These are phyloP conservation scores for Centaurea solstitialis DNA, from an alignment of 129 eudicot species.

Conservation along the genomic window DNA sequence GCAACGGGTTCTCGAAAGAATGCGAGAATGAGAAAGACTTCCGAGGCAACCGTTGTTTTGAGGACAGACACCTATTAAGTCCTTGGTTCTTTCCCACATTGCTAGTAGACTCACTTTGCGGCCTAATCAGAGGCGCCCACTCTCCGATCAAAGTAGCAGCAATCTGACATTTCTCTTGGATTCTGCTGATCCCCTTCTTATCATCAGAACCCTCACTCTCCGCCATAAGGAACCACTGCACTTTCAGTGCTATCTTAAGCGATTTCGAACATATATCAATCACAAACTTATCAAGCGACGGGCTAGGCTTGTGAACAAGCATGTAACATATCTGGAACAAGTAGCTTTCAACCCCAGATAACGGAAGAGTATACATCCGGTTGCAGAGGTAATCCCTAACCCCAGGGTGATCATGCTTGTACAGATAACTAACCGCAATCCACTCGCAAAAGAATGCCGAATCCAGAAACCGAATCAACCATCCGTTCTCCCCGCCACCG, in stretches of 20 bases:
- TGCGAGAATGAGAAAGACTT: conserved; percentile 61
- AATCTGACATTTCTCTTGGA: conserved; percentile 96
- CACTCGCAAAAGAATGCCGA: conserved; percentile 98
- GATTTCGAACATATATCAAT: conserved; percentile 87
- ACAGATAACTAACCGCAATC: conserved; percentile 98
- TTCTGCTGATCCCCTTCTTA: conserved; percentile 91
- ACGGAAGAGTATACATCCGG: conserved; percentile 93
- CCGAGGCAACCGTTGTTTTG: conserved; percentile 65
- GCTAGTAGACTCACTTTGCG: conserved; percentile 48
- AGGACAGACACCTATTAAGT: conserved; percentile 70
- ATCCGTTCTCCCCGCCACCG: conserved; percentile 80
- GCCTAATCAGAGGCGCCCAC: conserved; percentile 79
- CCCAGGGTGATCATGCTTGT: conserved; percentile 95
- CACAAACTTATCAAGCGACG: conserved; percentile 86
- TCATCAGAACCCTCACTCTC: conserved; percentile 96
- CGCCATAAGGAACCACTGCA: conserved; percentile 95
- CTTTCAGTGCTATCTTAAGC: conserved; percentile 84
- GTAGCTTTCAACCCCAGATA: conserved; percentile 94
- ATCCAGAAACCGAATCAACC: conserved; percentile 95
- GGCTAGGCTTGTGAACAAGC: conserved; percentile 96
- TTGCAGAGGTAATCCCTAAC: conserved; percentile 94
- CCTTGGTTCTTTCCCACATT: conserved; percentile 74
- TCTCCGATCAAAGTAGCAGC: conserved; percentile 96
- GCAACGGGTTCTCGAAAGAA: conserved; percentile 43
- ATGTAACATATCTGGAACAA: conserved; percentile 96